A percentile compares a stretch with the other conserved stretches of the same genome.
These are phyloP conservation scores for Lactifluus echinatus DNA, from an alignment of 768 basidiomycete species.

Conservation along the genomic window DNA sequence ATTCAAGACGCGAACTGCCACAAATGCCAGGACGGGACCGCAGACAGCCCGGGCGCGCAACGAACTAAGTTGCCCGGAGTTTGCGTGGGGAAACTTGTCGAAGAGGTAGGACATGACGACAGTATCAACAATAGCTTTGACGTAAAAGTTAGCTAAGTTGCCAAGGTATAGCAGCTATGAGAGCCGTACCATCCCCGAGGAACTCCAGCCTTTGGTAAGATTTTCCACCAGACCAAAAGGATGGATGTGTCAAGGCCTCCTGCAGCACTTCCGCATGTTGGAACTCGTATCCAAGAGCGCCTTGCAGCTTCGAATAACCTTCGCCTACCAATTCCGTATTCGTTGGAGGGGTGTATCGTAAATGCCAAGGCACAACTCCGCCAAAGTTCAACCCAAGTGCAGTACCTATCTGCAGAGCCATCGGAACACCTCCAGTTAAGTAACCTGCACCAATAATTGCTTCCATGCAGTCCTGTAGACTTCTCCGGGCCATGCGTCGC, in stretches of 20 bases:
- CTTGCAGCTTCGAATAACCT: constrained; percentile 50
- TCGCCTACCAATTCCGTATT: constrained; percentile 32
- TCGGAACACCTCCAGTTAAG: constrained; percentile 58
- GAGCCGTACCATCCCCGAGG: constrained; percentile 70
- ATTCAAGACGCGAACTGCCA: constrained; percentile 55
- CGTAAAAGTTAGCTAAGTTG: background rate
- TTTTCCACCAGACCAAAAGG: constrained; percentile 46
- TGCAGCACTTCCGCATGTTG: constrained; percentile 50
- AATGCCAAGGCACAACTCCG: constrained; percentile 56
- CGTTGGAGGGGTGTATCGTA: constrained; percentile 39
- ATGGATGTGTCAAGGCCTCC: constrained; percentile 83
- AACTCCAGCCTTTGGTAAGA: constrained; percentile 87
- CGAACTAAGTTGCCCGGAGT: constrained; percentile 67
- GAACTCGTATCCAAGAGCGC: constrained; percentile 63
- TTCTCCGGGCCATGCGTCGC: constrained; percentile 53
- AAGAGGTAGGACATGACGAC: constrained; percentile 68
- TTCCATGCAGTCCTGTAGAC: constrained; percentile 86
- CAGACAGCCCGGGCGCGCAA: constrained; percentile 67
- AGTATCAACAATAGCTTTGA: constrained; percentile 57
- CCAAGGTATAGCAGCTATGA: background rate
- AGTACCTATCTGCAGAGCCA: constrained; percentile 57
- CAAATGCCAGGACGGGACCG: constrained; percentile 57
- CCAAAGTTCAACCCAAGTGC: constrained; percentile 67
- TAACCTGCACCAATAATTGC: constrained; percentile 74
- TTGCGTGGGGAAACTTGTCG: constrained; percentile 57